A percentile compares a stretch with the other conserved stretches of the same genome.
phyloP scores from a whole-genome alignment of 768 basidiomycete species.

The Cubamyces sp. region DNA sequence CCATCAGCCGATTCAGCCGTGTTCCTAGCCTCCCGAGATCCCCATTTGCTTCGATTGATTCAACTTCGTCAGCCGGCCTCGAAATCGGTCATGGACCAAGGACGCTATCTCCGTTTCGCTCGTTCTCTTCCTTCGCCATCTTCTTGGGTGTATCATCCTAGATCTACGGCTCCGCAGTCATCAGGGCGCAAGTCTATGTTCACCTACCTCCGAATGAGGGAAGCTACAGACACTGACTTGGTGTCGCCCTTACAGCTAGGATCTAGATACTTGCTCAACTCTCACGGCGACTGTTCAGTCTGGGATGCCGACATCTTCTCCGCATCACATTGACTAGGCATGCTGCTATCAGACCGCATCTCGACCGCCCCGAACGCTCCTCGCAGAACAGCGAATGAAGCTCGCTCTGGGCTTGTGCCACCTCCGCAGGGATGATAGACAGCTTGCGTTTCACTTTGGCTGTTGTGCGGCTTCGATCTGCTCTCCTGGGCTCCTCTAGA shows the following conservation, averaged over 20 bases:
- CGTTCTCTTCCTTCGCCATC: neutral
- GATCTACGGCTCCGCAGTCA: neutral
- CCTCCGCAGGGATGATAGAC: neutral
- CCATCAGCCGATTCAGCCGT: neutral
- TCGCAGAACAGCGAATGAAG: neutral
- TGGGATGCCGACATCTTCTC: neutral
- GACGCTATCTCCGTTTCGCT: conserved; percentile 16
- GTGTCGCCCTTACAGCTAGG: neutral
- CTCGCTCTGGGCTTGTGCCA: neutral
- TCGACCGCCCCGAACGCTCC: neutral
- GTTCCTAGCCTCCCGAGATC: conserved; percentile 15
- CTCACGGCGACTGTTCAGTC: neutral
- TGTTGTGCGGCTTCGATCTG: neutral
- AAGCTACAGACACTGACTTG: neutral
- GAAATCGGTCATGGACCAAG: neutral
- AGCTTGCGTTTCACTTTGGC: neutral
- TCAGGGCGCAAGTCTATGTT: neutral
- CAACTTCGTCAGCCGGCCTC: neutral
- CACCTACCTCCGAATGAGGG: neutral
- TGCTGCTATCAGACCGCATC: neutral
- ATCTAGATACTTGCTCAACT: neutral
- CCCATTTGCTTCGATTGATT: conserved; percentile 7
- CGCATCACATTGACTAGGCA: neutral
- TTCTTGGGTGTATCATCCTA: neutral
- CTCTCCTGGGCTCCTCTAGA: neutral